Base-by-base conservation (phyloP, 23 red algal species). In the Gracilaria vermiculophylla region DNA sequence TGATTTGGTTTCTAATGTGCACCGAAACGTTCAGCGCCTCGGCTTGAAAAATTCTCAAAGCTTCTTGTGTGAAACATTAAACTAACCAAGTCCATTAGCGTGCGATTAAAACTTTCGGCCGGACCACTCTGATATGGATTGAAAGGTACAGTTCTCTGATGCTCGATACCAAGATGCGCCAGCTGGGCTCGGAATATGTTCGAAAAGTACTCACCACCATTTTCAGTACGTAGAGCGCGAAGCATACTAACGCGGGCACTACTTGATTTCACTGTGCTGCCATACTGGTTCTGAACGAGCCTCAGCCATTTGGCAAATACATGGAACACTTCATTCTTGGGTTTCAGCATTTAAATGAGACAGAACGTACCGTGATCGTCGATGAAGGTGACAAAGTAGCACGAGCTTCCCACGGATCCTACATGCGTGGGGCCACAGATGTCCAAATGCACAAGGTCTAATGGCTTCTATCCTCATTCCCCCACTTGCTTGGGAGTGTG, bases 51-150 rank as follows among this genome's bases (percentile, higher is more conserved):
- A 0, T 0, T 45, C 66, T 82, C 5, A 33, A 0, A 66, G 13
- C 5, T 82, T 82, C 57, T 66, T 62, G 15, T 82, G 48, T 61
- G 53, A 19, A 82, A 23, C 58, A 82, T 64, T 65, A 55, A 62
- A 8, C 78, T 25, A 19, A 5, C 39, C 55, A 82, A 17, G 58
- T 88, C 69, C 51, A 74, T 36, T 9, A 88, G 83, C 44, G 65
- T 75, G 3, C 83, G 69, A 31, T 75, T 88, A 9, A 53, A 34
- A 5, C 83, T 48, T 62, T 88, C 69, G 20, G 66, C 65, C 8
- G 56, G 24, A 1, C 83, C 64, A 34, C 77, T 88, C 69, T 77
- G 67, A 8, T 88, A 3, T 47, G 65, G 83, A 28, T 56, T 88
- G 83, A 77, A 75, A 23, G 36, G 44, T 20, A 53, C 65, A 9